Conservation (phyloP, 176 grass and related monocot species). For the Oryza meridionalis region DNA sequence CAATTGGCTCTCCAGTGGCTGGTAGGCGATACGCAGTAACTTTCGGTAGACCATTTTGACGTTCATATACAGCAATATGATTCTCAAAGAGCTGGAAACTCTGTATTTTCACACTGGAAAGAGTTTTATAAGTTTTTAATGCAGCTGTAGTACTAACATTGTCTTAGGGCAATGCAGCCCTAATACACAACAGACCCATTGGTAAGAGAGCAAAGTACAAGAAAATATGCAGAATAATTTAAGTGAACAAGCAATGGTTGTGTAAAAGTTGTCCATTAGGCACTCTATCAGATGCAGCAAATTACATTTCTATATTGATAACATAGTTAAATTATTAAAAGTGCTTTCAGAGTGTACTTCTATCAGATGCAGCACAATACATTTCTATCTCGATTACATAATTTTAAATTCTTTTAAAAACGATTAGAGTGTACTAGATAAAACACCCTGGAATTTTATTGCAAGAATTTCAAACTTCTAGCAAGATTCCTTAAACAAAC, state of each 20-base stretch:
- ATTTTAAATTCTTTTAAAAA: background rate
- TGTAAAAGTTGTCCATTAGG: background rate
- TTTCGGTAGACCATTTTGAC: constrained; percentile 82
- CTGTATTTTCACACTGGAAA: constrained; percentile 87
- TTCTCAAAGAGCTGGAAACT: constrained; percentile 73
- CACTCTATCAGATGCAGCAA: constrained; percentile 3
- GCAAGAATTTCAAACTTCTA: constrained; percentile 17
- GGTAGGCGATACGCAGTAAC: constrained; percentile 72
- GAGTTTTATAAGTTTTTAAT: constrained; percentile 36
- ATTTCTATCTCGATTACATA: too few relatives aligned
- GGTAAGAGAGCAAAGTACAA: constrained; percentile 15
- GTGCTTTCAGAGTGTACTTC: too few relatives aligned
- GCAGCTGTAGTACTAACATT: background rate
- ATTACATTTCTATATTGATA: constrained; percentile 11
- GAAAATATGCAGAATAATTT: constrained; percentile 3
- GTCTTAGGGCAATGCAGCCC: constrained; percentile 4
- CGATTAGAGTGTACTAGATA: background rate
- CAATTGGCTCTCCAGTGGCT: constrained; percentile 62
- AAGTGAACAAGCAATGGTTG: background rate
- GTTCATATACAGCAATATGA: constrained; percentile 80
- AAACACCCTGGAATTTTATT: background rate
- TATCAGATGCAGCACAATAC: too few relatives aligned
- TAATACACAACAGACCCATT: constrained; percentile 1
- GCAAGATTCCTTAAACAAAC: background rate
- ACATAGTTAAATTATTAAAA: background rate